Evolutionary conservation across 495 filamentous ascomycete species (phyloP), one percentile per base, ranked within the genome.

Genomic region (Penicillium simplicissimum): DNA sequence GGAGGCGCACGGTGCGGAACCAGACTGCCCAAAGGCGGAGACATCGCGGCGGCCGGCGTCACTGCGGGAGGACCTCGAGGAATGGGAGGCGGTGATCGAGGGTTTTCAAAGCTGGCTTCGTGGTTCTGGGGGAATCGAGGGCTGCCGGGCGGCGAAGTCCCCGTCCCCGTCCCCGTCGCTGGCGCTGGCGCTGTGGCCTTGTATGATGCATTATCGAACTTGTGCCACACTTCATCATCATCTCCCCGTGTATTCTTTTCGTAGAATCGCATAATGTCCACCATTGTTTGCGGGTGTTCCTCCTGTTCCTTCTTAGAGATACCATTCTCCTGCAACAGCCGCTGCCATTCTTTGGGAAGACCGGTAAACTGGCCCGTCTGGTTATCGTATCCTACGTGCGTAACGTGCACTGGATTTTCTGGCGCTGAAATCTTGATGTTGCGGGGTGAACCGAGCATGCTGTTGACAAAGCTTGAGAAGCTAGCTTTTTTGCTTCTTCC

Each of bases 331-430:
- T 95, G 90, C 64, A 98, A 85, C 70, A 96, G 83, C 42, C 90
- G 87, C 76, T 98, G 95, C 95, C 95, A 98, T 82, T 98, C 95
- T 74, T 96, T 96, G 1, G 95, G 95, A 36, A 98, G 80, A 62
- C 95, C 95, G 37, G 95, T 98, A 74, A 97, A 98, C 74, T 97
- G 91, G 58, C 95, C 95, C 4, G 95, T 98, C 65, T 92, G 85
- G 77, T 96, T 96, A 74, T 98, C 93, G 73, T 96, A 97, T 52
- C 96, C 93, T 57, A 98, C 95, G 71, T 98, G 95, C 45, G 96
- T 98, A 56, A 98, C 89, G 73, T 98, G 95, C 31, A 98, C 92
- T 11, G 96, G 96, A 71, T 98, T 97, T 74, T 96, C 93, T 43
- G 95, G 95, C 9, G 91, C 88, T 7, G 95, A 98, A 62, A 98